Evolutionary conservation across 2,329 filamentous ascomycete species (phyloP).

Genomic region (Diaporthe sp.): DNA sequence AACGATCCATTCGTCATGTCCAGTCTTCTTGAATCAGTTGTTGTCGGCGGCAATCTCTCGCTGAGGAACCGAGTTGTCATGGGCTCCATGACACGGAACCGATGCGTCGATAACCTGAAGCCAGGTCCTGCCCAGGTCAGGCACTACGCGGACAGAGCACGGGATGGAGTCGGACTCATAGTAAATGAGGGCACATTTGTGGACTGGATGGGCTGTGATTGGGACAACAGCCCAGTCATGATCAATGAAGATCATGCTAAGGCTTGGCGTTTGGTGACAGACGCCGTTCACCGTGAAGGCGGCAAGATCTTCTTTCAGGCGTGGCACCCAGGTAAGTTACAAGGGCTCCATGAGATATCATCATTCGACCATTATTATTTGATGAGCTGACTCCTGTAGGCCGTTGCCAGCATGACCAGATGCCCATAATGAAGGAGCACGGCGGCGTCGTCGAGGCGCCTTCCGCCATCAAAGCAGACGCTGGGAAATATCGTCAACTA

Average conservation of each 20-base stretch:
- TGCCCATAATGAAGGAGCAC: constrained; percentile 14
- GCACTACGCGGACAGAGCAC: constrained; percentile 1
- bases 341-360: neutral
- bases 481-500: constrained; percentile 21
- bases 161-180: constrained; percentile 20
- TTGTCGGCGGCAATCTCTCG: neutral
- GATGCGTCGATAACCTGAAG: constrained; percentile 19
- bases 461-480: constrained; percentile 1
- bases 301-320: constrained; percentile 64
- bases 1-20: neutral
- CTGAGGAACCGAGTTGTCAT: constrained; percentile 17
- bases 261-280: constrained; percentile 63
- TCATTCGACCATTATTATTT: neutral
- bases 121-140: neutral
- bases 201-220: neutral
- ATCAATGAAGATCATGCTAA: constrained; percentile 20
- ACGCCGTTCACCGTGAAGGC: constrained; percentile 64
- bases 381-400: neutral
- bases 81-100: constrained; percentile 17
- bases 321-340: constrained; percentile 50
- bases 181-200: constrained; percentile 31
- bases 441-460: neutral
- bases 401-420: constrained; percentile 23
- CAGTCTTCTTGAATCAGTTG: neutral
- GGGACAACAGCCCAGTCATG: constrained; percentile 27